These are phyloP conservation scores for Penicillium lividum DNA, from an alignment of 495 filamentous ascomycete species.

Conservation along the genomic window DNA sequence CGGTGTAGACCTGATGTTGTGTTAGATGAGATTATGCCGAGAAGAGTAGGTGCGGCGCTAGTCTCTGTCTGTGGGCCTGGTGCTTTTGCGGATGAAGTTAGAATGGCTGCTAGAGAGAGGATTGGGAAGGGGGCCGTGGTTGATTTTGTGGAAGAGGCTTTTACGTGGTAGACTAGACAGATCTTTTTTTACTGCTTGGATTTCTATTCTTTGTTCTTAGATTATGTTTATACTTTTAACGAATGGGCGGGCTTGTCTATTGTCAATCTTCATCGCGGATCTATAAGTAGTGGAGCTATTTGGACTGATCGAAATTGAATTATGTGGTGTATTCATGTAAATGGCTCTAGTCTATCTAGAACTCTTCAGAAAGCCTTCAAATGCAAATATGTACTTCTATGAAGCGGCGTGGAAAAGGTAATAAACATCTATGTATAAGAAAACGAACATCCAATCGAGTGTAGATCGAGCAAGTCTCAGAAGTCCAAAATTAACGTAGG, in stretches of 20 bases:
- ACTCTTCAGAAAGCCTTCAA: neutral
- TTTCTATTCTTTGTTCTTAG: constrained; percentile 10
- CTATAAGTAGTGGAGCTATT: no score
- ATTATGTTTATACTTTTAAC: neutral
- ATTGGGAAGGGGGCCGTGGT: constrained; percentile 67
- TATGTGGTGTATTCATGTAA: neutral
- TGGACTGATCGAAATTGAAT: no score
- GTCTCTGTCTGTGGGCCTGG: constrained; percentile 92
- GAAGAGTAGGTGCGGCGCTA: constrained; percentile 75
- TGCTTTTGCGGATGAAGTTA: constrained; percentile 83
- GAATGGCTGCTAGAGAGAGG: constrained; percentile 66
- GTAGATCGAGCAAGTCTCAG: neutral
- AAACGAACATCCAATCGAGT: neutral
- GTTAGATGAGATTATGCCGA: constrained; percentile 74
- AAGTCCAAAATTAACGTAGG: constrained; percentile 1
- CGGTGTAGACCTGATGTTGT: constrained; percentile 59
- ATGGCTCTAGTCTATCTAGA: constrained; percentile 5
- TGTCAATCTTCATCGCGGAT: no score
- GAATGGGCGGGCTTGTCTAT: neutral
- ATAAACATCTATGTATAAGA: neutral
- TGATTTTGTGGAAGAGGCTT: constrained; percentile 94
- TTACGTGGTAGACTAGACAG: constrained; percentile 62
- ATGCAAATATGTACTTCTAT: neutral
- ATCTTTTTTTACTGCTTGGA: neutral
- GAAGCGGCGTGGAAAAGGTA: neutral